Conservation (phyloP, 345 rosid genomes). For the Corymbia maculata region DNA sequence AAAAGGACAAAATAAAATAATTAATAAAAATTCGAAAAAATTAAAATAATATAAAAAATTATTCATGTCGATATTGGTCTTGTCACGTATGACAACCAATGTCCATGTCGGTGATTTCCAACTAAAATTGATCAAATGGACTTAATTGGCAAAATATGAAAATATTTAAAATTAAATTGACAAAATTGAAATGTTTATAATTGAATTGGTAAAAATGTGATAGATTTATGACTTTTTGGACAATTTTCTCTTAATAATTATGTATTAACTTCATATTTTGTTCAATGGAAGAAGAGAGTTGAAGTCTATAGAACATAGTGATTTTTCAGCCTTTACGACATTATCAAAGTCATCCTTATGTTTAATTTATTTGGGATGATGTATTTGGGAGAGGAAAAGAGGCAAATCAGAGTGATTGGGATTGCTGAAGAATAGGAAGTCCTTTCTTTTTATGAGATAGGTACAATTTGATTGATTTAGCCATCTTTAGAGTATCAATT, state of each 20-base stretch:
- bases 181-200: too few relatives aligned
- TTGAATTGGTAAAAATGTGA: accelerated
- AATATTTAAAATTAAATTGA: too few relatives aligned
- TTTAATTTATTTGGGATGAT: background rate
- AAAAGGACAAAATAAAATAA: too few relatives aligned
- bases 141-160: too few relatives aligned
- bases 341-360: background rate
- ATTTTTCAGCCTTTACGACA: background rate
- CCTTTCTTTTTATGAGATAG: background rate
- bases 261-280: background rate
- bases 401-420: background rate
- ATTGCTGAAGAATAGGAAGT: background rate
- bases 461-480: background rate
- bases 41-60: too few relatives aligned
- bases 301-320: background rate
- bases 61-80: too few relatives aligned
- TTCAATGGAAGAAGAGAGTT: background rate
- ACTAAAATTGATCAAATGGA: background rate
- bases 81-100: too few relatives aligned
- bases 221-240: background rate
- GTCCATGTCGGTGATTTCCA: too few relatives aligned
- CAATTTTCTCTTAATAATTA: background rate
- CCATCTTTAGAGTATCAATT: background rate
- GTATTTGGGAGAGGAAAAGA: background rate
- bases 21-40: too few relatives aligned